Percentiles rank a stretch among this genome's conserved stretches.
Conservation (phyloP, 768 basidiomycete genomes). For the Podaxis mareebaensis region DNA sequence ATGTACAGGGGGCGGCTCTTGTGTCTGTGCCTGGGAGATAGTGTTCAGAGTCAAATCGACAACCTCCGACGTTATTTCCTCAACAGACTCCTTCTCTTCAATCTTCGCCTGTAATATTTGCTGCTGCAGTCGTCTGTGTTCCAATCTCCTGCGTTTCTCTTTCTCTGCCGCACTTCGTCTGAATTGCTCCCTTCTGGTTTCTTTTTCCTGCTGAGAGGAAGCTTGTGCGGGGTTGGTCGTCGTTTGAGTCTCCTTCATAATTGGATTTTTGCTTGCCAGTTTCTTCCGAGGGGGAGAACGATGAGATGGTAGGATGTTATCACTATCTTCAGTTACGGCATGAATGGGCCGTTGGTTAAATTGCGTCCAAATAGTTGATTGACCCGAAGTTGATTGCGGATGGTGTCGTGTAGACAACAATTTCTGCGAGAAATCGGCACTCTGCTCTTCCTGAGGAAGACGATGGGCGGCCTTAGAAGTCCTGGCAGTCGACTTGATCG, state of each 20-base stretch:
- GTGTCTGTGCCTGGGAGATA: not conserved
- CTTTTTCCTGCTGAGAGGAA: slow-evolving; percentile 5
- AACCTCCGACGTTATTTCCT: slow-evolving; percentile 4
- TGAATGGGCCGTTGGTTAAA: not conserved
- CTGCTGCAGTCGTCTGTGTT: slow-evolving; percentile 5
- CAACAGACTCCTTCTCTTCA: slow-evolving; percentile 3
- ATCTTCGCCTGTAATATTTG: not conserved
- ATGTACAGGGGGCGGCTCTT: not conserved
- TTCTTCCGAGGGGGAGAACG: slow-evolving; percentile 2
- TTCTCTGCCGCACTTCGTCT: slow-evolving; percentile 6
- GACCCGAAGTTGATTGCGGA: not conserved
- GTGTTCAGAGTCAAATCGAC: not conserved
- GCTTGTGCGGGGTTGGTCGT: not conserved
- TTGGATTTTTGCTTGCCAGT: not conserved
- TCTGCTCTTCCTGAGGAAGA: slow-evolving; percentile 8
- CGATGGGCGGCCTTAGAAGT: not conserved
- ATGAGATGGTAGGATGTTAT: not conserved
- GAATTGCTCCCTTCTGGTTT: slow-evolving; percentile 1
- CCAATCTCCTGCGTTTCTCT: slow-evolving; percentile 6
- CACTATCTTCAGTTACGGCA: not conserved
- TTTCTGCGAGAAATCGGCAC: not conserved
- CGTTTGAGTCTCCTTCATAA: not conserved
- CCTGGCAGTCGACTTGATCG: not conserved
- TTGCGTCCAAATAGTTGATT: not conserved
- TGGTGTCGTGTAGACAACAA: not conserved